Conservation (phyloP, 805 yeast species). For the Saccharomycopsis oosterbeekiorum region DNA sequence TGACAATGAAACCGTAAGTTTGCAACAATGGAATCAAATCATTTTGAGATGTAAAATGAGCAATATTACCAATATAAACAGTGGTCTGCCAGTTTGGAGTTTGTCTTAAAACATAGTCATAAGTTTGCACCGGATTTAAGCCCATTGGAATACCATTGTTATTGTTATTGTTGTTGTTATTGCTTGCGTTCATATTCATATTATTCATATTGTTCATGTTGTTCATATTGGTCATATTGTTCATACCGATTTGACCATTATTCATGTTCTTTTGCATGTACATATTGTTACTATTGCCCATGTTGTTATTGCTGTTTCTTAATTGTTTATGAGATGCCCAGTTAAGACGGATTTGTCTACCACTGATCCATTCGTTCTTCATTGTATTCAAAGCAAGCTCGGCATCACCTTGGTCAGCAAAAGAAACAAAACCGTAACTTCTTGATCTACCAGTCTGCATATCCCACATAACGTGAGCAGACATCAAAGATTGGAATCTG, state of each 20-base stretch:
- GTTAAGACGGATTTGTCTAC: constrained; percentile 72
- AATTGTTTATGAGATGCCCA: constrained; percentile 75
- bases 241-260: not conserved
- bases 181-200: constrained; percentile 21
- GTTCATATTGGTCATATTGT: not conserved
- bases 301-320: constrained; percentile 22
- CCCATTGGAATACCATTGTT: constrained; percentile 14
- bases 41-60: constrained; percentile 63
- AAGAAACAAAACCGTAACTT: constrained; percentile 87
- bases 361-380: constrained; percentile 66
- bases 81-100: constrained; percentile 80
- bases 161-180: constrained; percentile 6
- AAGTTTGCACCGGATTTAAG: constrained; percentile 39
- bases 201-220: constrained; percentile 22
- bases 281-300: constrained; percentile 21
- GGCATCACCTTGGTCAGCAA: constrained; percentile 57
- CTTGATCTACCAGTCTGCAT: constrained; percentile 88
- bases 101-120: constrained; percentile 64
- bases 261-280: constrained; percentile 2
- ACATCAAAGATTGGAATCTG: constrained; percentile 49
- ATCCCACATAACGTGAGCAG: constrained; percentile 96
- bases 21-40: constrained; percentile 68
- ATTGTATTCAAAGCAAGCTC: constrained; percentile 59
- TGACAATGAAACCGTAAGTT: constrained; percentile 74
- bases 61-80: constrained; percentile 77